Evolutionary conservation across 164 flowering plant species (phyloP), one percentile per base, ranked within the genome.

Genomic region (Nymphaea colorata): DNA sequence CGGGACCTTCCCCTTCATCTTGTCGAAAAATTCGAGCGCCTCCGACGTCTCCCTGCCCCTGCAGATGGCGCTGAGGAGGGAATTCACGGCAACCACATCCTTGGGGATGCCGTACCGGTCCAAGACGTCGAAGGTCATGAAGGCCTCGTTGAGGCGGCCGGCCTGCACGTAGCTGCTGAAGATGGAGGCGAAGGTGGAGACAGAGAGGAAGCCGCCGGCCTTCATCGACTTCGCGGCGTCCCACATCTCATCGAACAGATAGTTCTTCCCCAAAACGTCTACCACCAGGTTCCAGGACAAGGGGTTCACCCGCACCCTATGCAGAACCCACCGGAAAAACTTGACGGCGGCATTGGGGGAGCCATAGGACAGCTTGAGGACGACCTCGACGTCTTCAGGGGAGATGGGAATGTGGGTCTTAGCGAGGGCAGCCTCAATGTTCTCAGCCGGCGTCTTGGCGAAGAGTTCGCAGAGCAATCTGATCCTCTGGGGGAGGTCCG

Each of bases 141-240:
- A 12, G 25, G 93, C 97, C 59, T 87, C 94, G 10, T 62, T 69
- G 70, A 75, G 47, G 79, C 80, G 84, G 15, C 78, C 78, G 0
- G 83, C 88, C 41, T 5, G 16, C 64, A 89, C 87, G 64, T 91
- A 91, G 67, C 89, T 91, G 53, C 76, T 79, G 53, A 91, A 89
- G n/a, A 76, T 84, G 1, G 91, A 87, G 4, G 76, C 86, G 66
- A 88, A 91, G 0, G 97, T 81, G 0, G 85, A 72, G 68, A 83
- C 5, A 0, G 90, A 77, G 4, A 91, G 73, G 62, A 78, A 60
- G 2, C 76, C 78, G 17, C 88, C 91, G 47, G 79, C 72, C 78
- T 77, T 86, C 97, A 91, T 91, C 3, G 89, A 77, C 70, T 92
- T 74, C n/a, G 88, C 76, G 3, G 91, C 93, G 62, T 86, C 91